Base-by-base conservation (phyloP, 805 yeast species). In the Candida gorgasii region DNA sequence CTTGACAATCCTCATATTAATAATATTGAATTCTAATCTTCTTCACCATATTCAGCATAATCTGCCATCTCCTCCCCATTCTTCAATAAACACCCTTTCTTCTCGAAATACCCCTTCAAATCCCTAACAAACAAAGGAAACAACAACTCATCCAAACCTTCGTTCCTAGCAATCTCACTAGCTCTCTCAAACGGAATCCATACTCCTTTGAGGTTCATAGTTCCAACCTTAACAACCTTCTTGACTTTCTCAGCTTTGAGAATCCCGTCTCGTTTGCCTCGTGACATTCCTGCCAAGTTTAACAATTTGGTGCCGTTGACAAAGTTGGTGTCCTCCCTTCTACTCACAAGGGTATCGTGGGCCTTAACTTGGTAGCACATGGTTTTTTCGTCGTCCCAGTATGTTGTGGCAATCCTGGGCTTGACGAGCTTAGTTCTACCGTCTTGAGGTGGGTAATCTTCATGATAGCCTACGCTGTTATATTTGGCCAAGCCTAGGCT, bases 171-270 rank as follows among this genome's bases (percentile, higher is more conserved):
- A 40, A 67, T 58, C 47, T 67, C 73, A 24, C 49, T 52, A 1
- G 73, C 73, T 32, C 71, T 50, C 3, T 62, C 67, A 44, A 66
- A 61, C 0, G 73, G 73, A 13, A 67, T 58, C 73, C 73, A 67
- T 1, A 67, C 69, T 6, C 73, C 73, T 42, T 67, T 67, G 39
- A 67, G 50, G 40, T 63, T 62, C 72, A 67, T 67, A 3, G 69
- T 52, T 0, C 73, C 73, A 5, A 58, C 58, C 47, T 64, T 63
- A 11, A 63, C 59, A 4, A 67, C 69, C 14, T 35, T 46, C 32
- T 62, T 55, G 5, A 44, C 46, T 40, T 58, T 63, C 42, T 67
- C 73, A 3, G 62, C 49, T 42, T 67, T 67, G 32, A 67, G 51
- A 18, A 67, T 63, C 8, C 72, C 72, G 49, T 67, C 73, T 22